phyloP scores from a whole-genome alignment of 1,284 basidiomycete species.

The Tilletia indica region DNA sequence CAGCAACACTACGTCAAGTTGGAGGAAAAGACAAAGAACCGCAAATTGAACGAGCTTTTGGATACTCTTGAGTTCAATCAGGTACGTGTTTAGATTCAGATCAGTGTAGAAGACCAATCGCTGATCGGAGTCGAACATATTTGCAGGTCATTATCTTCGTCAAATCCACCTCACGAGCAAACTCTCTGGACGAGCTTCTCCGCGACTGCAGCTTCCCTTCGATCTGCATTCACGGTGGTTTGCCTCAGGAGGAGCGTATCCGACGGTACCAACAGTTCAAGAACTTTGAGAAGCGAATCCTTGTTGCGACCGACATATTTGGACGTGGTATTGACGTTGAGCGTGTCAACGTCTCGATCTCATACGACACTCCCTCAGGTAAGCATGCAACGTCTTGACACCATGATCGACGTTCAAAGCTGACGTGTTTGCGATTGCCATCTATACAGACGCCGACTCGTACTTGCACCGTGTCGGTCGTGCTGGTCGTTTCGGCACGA shows the following conservation, averaged over 20 bases:
- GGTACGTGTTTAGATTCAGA: conserved; percentile 58
- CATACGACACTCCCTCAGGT: conserved; percentile 71
- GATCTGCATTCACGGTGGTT: conserved; percentile 92
- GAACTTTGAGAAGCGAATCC: conserved; percentile 93
- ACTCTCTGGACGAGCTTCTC: conserved; percentile 91
- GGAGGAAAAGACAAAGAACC: conserved; percentile 92
- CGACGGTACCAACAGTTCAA: conserved; percentile 98
- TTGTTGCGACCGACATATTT: conserved; percentile 56
- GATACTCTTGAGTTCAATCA: conserved; percentile 99
- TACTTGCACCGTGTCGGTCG: conserved; percentile 98
- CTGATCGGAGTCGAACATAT: neutral
- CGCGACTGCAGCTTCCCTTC: conserved; percentile 98
- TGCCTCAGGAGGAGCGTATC: conserved; percentile 94
- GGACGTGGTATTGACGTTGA: conserved; percentile 56
- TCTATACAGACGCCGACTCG: conserved; percentile 79
- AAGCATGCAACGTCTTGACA: neutral
- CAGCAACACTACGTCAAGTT: conserved; percentile 89
- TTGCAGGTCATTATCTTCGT: conserved; percentile 95
- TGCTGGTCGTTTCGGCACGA: conserved; percentile 98
- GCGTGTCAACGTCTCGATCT: conserved; percentile 54
- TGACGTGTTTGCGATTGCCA: neutral
- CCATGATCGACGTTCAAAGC: neutral
- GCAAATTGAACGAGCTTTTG: conserved; percentile 93
- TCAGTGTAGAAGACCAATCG: neutral
- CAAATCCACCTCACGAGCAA: conserved; percentile 93